Evolutionary conservation across 2,329 filamentous ascomycete genomes (phyloP), one percentile per base, ranked within the genome.

Genomic region (Alternaria triticimaculans): DNA sequence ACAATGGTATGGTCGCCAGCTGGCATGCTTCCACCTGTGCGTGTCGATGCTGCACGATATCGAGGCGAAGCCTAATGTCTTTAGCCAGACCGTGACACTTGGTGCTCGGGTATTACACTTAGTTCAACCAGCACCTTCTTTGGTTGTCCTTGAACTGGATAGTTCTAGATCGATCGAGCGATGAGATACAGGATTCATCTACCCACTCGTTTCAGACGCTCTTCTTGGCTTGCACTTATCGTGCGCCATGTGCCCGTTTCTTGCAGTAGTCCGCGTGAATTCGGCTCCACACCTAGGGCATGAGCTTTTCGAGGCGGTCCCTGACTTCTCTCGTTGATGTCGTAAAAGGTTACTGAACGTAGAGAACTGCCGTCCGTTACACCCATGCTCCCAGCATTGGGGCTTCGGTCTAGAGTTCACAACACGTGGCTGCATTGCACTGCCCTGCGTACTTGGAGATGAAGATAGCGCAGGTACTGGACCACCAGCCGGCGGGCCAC

Each of bases 351-450:
- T 97, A 87, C 94, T 97, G 78, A 97, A 97, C 4, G 95, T 97
- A 18, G 93, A 97, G 77, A 98, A 98, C 75, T 97, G 92, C 28
- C 94, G 90, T 20, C 95, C 95, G 74, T 97, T 97, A 84, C 95
- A 98, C 11, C 94, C 95, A 76, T 98, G 95, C 65, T 97, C 95
- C 92, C 93, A 98, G 81, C 95, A 97, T 78, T 97, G 93, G 49
- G 94, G 94, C 82, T 97, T 97, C n/a, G 93, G 93, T 68, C 92
- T 87, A 71, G 89, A 90, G 78, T 92, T 90, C 18, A 94, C 86
- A 15, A 94, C 88, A 63, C 92, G 86, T 15, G 75, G 78, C 73
- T 73, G 75, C 10, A 77, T 71, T 26, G 71, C 66, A 62, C 63
- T 74, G 33, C 64, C 65, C 58, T 75, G 74, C 23, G 64, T 68